Evolutionary conservation across 1,284 basidiomycete genomes (phyloP).

Genomic region (Boletus smithii): DNA sequence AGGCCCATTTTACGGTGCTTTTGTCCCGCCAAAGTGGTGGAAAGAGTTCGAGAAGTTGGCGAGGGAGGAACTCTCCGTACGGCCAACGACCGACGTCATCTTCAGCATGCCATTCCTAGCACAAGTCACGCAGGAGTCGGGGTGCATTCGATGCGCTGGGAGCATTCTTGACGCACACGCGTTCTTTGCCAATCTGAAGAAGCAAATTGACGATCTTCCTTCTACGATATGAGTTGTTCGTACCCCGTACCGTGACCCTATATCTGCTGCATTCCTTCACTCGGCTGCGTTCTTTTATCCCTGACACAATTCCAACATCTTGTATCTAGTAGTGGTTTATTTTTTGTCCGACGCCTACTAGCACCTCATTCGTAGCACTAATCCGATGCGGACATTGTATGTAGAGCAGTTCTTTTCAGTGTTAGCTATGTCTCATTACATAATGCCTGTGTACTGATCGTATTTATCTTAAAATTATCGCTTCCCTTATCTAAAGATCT

Average conservation of each 20-base stretch:
- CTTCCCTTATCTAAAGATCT: background rate
- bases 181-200: slow-evolving; percentile 53
- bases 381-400: too few relatives aligned
- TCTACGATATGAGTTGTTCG: slow-evolving; percentile 44
- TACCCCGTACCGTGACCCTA: too few relatives aligned
- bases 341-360: too few relatives aligned
- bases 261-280: background rate
- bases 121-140: slow-evolving; percentile 45
- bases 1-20: slow-evolving; percentile 44
- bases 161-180: slow-evolving; percentile 59
- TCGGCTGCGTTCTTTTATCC: background rate
- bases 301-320: background rate
- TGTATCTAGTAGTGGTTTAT: too few relatives aligned
- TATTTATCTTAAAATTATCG: background rate
- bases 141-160: slow-evolving; percentile 57
- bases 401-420: too few relatives aligned
- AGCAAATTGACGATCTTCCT: slow-evolving; percentile 57
- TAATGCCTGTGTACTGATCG: background rate
- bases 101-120: slow-evolving; percentile 61
- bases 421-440: too few relatives aligned
- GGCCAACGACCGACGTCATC: slow-evolving; percentile 58
- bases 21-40: slow-evolving; percentile 67
- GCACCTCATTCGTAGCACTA: too few relatives aligned
- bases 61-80: slow-evolving; percentile 49
- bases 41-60: slow-evolving; percentile 53